Percentiles rank a stretch among this genome's conserved stretches.
These are phyloP conservation scores for Asterella californica DNA, from an alignment of 225 moss, liverwort and hornwort species.

Conservation along the genomic window DNA sequence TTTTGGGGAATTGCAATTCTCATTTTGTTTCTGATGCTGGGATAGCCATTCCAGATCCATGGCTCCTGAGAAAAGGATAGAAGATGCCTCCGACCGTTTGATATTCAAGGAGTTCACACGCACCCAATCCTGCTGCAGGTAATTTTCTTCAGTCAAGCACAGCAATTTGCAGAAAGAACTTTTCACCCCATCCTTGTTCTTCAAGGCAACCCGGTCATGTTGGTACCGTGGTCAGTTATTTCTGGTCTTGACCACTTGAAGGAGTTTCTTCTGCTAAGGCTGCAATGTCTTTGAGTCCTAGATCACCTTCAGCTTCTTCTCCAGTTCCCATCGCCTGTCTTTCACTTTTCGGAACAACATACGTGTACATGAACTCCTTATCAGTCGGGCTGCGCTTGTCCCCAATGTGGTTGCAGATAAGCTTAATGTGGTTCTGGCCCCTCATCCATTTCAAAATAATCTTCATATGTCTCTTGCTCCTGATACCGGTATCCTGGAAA, in stretches of 20 bases:
- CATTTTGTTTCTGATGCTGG: background rate
- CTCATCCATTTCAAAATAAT: conserved; percentile 48
- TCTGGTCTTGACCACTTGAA: background rate
- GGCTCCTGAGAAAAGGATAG: background rate
- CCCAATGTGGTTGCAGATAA: conserved; percentile 45
- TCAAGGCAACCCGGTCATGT: background rate
- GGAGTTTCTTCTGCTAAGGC: conserved; percentile 2
- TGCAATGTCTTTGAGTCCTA: conserved; percentile 16
- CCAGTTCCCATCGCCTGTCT: conserved; percentile 20
- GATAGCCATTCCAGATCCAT: too few species aligned
- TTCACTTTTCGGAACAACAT: conserved; percentile 34
- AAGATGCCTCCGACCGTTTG: background rate
- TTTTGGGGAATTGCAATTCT: background rate
- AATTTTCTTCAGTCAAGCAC: background rate
- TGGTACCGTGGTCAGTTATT: background rate
- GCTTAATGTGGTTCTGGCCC: conserved; percentile 40
- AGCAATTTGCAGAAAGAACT: background rate
- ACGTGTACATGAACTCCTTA: conserved; percentile 38
- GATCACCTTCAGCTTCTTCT: background rate
- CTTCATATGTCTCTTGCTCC: conserved; percentile 54
- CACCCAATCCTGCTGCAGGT: background rate
- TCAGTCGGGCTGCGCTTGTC: conserved; percentile 39
- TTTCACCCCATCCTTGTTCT: background rate
- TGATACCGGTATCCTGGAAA: conserved; percentile 33
- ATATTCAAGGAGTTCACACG: background rate